phyloP scores from a whole-genome alignment of 1,139 yeast genomes.

The Debaryomycetaceae sp. region DNA sequence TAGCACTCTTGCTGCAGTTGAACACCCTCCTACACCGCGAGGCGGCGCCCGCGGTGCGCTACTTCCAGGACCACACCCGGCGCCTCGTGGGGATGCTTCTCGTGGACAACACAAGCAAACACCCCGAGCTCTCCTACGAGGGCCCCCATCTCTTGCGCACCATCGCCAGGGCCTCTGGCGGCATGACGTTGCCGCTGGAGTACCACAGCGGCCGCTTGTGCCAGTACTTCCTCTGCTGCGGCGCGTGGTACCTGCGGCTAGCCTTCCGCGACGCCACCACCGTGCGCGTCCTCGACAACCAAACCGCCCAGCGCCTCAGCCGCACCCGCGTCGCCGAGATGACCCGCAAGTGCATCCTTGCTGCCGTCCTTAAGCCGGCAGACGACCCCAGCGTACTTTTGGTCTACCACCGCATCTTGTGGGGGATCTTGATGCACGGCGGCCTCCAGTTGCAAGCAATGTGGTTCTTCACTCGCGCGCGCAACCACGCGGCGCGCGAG shows the following conservation, averaged over 20 bases:
- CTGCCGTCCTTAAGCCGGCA: slow-evolving; percentile 19
- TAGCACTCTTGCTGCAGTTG: too few species aligned
- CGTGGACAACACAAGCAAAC: slow-evolving; percentile 1
- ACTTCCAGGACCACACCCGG: too few species aligned
- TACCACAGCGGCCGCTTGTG: slow-evolving; percentile 15
- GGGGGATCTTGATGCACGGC: slow-evolving; percentile 40
- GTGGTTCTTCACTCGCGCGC: slow-evolving; percentile 35
- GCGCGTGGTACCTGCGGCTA: slow-evolving; percentile 17
- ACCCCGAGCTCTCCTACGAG: not conserved
- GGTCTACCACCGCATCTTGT: slow-evolving; percentile 32
- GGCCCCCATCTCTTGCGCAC: not conserved
- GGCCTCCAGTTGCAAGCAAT: slow-evolving; percentile 37
- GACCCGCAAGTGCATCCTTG: slow-evolving; percentile 29
- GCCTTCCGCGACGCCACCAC: slow-evolving; percentile 11
- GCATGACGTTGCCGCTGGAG: slow-evolving; percentile 13
- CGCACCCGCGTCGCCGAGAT: slow-evolving; percentile 19
- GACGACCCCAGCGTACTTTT: slow-evolving; percentile 34
- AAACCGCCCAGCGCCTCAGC: slow-evolving; percentile 10
- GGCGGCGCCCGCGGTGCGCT: too few species aligned
- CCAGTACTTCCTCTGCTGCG: slow-evolving; percentile 16
- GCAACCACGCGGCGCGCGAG: slow-evolving; percentile 21
- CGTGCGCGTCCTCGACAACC: slow-evolving; percentile 11
- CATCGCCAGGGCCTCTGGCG: slow-evolving; percentile 4
- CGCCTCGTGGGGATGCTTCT: too few species aligned
- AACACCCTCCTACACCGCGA: too few species aligned